These are phyloP conservation scores for Eragrostis curvula DNA, from an alignment of 176 grass and related monocot species.

Conservation along the genomic window DNA sequence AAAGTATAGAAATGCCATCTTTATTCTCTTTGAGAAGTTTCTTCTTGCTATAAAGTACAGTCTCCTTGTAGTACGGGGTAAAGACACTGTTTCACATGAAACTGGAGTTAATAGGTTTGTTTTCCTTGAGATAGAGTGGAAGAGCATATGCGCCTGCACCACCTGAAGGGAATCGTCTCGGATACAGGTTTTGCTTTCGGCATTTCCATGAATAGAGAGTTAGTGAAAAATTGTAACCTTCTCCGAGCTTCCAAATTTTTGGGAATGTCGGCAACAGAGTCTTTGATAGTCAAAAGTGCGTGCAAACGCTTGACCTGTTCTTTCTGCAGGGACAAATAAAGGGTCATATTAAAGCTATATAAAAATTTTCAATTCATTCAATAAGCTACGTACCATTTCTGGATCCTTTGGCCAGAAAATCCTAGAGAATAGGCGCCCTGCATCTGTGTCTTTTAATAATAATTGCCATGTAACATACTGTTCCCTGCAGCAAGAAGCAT, in stretches of 20 bases:
- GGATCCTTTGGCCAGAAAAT: constrained; percentile 80
- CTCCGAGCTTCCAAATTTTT: constrained; percentile 91
- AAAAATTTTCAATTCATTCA: not conserved
- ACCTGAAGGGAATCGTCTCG: constrained; percentile 97
- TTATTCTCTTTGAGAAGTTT: constrained; percentile 83
- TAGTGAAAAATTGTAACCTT: constrained; percentile 90
- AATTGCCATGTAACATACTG: constrained; percentile 87
- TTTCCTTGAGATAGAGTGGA: constrained; percentile 26
- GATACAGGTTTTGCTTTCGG: constrained; percentile 84
- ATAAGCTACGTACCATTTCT: constrained; percentile 66
- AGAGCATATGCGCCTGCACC: constrained; percentile 33
- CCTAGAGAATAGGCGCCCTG: constrained; percentile 74
- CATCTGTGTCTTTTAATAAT: constrained; percentile 72
- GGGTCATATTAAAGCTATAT: constrained; percentile 6
- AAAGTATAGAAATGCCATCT: constrained; percentile 94
- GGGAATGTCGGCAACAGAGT: constrained; percentile 86
- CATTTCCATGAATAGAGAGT: constrained; percentile 97
- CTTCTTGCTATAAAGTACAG: constrained; percentile 82
- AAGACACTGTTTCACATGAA: constrained; percentile 85
- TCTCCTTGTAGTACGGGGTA: constrained; percentile 98
- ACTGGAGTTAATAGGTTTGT: constrained; percentile 35
- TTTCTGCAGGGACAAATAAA: constrained; percentile 60
- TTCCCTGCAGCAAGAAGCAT: constrained; percentile 65
- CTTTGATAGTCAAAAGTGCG: constrained; percentile 94
- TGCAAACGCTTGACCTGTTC: constrained; percentile 91